Conservation (phyloP, 805 yeast genomes). For the Metschnikowia lachancei region DNA sequence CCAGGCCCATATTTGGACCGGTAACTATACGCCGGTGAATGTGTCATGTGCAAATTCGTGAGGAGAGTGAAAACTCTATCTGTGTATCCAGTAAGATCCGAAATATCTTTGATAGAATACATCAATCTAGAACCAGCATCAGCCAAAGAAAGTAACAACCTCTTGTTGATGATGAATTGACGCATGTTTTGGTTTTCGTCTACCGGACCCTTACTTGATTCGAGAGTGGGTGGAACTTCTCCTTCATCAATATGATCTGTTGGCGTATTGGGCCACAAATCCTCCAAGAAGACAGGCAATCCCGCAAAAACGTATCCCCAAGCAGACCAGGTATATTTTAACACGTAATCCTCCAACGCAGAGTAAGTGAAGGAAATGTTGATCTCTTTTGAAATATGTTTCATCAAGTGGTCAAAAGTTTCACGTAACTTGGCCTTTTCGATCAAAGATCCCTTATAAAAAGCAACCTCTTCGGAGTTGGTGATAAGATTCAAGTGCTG, state of each 20-base stretch:
- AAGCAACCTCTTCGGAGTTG: constrained; percentile 91
- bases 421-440: constrained; percentile 66
- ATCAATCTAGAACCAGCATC: constrained; percentile 93
- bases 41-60: constrained; percentile 78
- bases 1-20: constrained; percentile 44
- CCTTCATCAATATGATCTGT: constrained; percentile 22
- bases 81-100: constrained; percentile 88
- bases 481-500: constrained; percentile 81
- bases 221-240: constrained; percentile 13
- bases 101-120: constrained; percentile 90
- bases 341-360: constrained; percentile 76
- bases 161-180: constrained; percentile 84
- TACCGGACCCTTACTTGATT: constrained; percentile 19
- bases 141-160: constrained; percentile 85
- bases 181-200: constrained; percentile 67
- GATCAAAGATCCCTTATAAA: constrained; percentile 81
- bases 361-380: constrained; percentile 64
- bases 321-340: constrained; percentile 93
- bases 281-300: constrained; percentile 75
- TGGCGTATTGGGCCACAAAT: constrained; percentile 32
- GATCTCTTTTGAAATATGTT: constrained; percentile 54
- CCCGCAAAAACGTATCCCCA: constrained; percentile 91
- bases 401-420: constrained; percentile 54
- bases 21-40: constrained; percentile 56
- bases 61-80: constrained; percentile 77